Evolutionary conservation across 495 filamentous ascomycete genomes (phyloP).

Genomic region (Aspergillus conjunctus): DNA sequence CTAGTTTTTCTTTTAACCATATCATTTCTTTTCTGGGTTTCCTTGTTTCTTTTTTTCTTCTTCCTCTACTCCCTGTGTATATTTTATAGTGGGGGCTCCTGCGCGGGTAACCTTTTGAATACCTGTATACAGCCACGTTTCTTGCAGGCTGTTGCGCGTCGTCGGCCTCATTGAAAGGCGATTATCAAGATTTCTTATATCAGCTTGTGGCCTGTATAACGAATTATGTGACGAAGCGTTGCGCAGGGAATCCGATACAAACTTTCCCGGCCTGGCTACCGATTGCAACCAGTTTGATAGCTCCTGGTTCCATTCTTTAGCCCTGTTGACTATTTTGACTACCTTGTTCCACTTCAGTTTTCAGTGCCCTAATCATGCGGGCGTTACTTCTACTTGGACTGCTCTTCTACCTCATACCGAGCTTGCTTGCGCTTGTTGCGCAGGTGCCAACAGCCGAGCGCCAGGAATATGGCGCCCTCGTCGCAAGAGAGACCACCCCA

Average conservation of each 20-base stretch:
- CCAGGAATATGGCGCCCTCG: constrained; percentile 15
- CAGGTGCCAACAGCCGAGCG: constrained; percentile 20
- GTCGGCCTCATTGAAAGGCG: constrained; percentile 6
- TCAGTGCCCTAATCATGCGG: constrained; percentile 21
- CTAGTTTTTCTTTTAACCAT: neutral
- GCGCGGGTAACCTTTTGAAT: constrained; percentile 14
- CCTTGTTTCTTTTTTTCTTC: constrained; percentile 6
- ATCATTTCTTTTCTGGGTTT: constrained; percentile 4
- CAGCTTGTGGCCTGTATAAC: neutral
- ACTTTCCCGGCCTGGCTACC: constrained; percentile 9
- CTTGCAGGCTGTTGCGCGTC: constrained; percentile 14
- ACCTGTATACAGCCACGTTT: constrained; percentile 22
- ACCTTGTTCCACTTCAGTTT: neutral
- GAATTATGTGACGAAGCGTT: constrained; percentile 16
- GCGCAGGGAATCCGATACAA: constrained; percentile 3
- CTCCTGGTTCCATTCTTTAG: neutral
- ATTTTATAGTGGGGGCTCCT: constrained; percentile 20
- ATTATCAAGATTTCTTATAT: neutral
- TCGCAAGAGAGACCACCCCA: constrained; percentile 19
- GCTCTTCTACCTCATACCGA: constrained; percentile 18
- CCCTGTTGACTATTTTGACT: constrained; percentile 6
- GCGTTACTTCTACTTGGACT: constrained; percentile 12
- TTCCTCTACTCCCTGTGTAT: constrained; percentile 6
- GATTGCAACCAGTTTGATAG: neutral
- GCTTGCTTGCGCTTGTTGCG: constrained; percentile 22